These are phyloP conservation scores for Mortierella sp. DNA, from an alignment of 371 early-diverging fungal genomes.

Conservation along the genomic window DNA sequence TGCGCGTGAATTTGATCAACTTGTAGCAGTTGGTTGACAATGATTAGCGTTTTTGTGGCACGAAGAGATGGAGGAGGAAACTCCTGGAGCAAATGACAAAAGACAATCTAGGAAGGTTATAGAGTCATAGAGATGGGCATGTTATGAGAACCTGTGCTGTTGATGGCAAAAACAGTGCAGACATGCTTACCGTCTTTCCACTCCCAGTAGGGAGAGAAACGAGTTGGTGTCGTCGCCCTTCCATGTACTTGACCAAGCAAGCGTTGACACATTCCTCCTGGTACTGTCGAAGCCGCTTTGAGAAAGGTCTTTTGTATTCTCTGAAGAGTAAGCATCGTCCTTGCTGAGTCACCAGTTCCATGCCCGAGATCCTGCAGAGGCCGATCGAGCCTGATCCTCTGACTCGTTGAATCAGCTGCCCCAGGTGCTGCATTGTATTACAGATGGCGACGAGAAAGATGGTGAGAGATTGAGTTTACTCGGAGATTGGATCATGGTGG, in stretches of 20 bases:
- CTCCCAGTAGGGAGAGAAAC: background rate
- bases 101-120: background rate
- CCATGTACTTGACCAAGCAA: background rate
- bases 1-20: background rate
- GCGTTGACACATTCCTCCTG: background rate
- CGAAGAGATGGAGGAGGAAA: background rate
- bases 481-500: too few species aligned
- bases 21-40: background rate
- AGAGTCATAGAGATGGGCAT: background rate
- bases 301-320: background rate
- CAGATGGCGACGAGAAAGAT: too few species aligned
- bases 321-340: too few species aligned
- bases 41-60: background rate
- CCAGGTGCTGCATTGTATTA: too few species aligned
- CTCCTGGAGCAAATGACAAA: background rate
- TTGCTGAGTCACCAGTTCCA: too few species aligned
- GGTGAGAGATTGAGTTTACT: too few species aligned
- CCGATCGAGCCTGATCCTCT: too few species aligned
- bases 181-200: background rate
- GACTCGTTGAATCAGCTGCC: too few species aligned
- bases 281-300: background rate
- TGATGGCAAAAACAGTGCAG: background rate
- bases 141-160: background rate
- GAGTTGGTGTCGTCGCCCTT: background rate
- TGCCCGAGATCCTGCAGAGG: too few species aligned